Evolutionary conservation across 2,329 filamentous ascomycete genomes (phyloP), one percentile per base, ranked within the genome.

Genomic region (Tolypocladium paradoxum): DNA sequence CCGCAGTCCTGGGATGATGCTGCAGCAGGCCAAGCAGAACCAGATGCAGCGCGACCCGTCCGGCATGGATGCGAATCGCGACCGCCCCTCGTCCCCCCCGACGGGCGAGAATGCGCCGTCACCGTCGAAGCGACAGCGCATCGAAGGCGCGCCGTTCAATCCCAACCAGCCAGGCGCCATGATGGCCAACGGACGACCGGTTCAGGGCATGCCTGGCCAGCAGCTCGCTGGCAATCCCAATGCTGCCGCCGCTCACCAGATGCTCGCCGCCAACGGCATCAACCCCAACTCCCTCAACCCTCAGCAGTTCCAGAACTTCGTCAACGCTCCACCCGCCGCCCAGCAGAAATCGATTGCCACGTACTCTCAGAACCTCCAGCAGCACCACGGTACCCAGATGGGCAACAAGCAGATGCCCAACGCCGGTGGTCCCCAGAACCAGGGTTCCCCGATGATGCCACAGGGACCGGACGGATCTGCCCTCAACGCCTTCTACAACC

Each of bases 1-100:
- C 37, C 29, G 46, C 57, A 87, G 83, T 53, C 83, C 84, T 37
- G 83, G 87, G 67, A 84, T 92, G 75, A 82, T 88, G 71, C 75
- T 89, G 57, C 81, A 83, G 58, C 80, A 84, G 61, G 80, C 81
- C 68, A 85, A 90, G 71, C 83, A 87, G 63, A 84, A 84, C 54
- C 84, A 88, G 66, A 95, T 96, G 88, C 88, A 92, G 67, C 81
- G 90, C 55, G 90, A 95, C 63, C 87, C 88, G 52, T 92, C 89
- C 18, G 84, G 86, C 57, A 90, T 93, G 81, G 90, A 95, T 62
- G 86, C 87, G 69, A 89, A 86, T 70, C 87, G 87, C 55, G 84
- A 85, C 58, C 83, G 90, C 55, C 85, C 90, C 31, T 84, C 85
- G 54, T 96, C 92, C 35, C 92, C 92, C 8, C 83, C 84, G 50